Percentiles rank a stretch among this genome's conserved stretches.
These are phyloP conservation scores for Clonostachys byssicola DNA, from an alignment of 2,329 filamentous ascomycete genomes.

Conservation along the genomic window DNA sequence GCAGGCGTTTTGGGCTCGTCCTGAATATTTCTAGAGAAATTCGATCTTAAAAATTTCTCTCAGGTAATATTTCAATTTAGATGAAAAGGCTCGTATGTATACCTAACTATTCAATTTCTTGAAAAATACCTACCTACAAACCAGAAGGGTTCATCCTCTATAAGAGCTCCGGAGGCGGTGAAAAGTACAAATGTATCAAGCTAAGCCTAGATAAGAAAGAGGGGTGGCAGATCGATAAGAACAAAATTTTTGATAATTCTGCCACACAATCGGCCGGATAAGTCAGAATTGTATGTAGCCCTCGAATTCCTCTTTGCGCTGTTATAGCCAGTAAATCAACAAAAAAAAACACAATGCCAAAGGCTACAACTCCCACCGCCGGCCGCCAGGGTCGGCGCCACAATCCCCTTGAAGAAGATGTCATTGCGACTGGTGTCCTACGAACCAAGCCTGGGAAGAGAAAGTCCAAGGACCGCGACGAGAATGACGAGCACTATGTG, in stretches of 20 bases:
- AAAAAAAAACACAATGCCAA: slow-evolving; percentile 64
- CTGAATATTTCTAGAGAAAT: no score
- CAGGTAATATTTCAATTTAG: no score
- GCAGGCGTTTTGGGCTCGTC: no score
- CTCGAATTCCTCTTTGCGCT: no score
- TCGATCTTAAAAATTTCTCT: no score
- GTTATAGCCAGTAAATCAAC: not conserved
- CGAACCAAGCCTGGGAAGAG: slow-evolving; percentile 72
- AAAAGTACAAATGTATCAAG: not conserved
- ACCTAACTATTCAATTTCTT: no score
- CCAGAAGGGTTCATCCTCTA: no score
- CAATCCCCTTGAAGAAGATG: slow-evolving; percentile 87
- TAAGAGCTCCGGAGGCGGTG: no score
- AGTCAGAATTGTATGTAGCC: no score
- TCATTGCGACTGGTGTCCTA: slow-evolving; percentile 65
- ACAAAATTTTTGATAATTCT: slow-evolving; percentile 14
- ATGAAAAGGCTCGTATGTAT: no score
- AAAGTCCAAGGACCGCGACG: slow-evolving; percentile 58
- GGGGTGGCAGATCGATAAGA: slow-evolving; percentile 21
- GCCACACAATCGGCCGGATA: not conserved
- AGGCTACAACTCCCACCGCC: slow-evolving; percentile 60
- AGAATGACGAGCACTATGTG: slow-evolving; percentile 68
- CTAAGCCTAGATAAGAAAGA: slow-evolving; percentile 22
- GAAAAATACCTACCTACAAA: no score
- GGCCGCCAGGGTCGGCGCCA: slow-evolving; percentile 65